Evolutionary conservation across 2,329 filamentous ascomycete genomes (phyloP), one percentile per base, ranked within the genome.

Genomic region (Trichoderma polysporum): DNA sequence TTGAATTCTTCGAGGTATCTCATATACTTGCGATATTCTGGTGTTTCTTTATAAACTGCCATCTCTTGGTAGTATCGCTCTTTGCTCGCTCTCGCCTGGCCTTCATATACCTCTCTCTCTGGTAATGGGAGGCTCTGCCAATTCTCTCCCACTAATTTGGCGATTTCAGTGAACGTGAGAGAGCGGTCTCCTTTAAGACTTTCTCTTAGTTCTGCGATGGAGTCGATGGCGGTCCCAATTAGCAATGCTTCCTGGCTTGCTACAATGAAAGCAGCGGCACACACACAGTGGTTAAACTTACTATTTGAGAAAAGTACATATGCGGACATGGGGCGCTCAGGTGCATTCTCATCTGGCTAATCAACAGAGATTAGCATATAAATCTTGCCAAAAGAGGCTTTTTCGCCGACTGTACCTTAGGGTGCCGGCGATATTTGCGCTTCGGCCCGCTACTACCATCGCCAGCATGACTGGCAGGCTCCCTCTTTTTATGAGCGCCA

Each of bases 281-380:
- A 25, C n/a, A n/a, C n/a, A n/a, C 19, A 39, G 12, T 61, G 33
- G 52, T n/a, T 19, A 7, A 35, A 83, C 89, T 81, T 78, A 92
- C 90, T 91, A 73, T 94, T 94, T 0, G 92, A 94, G 74, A 95
- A 95, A 17, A 94, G 85, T 13, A 94, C 92, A 78, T 94, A 94
- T 58, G 91, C 92, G 4, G 91, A 94, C 0, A 91, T 90, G 1
- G 92, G 91, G 27, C 91, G 84, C 74, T 94, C 91, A 1, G 92
- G 92, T 0, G 91, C 91, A 79, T 92, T 88, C 67, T 93, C 90
- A 71, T 95, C 92, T 3, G 91, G 84, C 87, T 92, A 27, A 1
- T 64, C 15, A 37, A 35, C 10, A 12, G 19, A 9, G 15, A 12
- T 64, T 27, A 64, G 61, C 50, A 57, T 27, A 35, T n/a, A 15